Conservation (phyloP, 116 monocot species). For the Iris pallida region DNA sequence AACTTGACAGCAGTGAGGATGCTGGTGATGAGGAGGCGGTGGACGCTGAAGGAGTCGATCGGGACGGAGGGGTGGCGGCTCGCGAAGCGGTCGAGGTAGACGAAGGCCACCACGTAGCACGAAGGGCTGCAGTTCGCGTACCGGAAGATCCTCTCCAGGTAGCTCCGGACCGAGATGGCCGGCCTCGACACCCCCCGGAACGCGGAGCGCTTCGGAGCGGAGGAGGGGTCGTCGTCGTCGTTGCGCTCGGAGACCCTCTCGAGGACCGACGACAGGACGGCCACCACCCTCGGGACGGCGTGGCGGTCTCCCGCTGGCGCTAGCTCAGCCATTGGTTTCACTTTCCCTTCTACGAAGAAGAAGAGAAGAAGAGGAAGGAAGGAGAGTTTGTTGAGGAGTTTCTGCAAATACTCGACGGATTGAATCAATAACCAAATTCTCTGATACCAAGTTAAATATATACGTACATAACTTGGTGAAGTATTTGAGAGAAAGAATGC, state of each 20-base stretch:
- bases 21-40: conserved; percentile 49
- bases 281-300: conserved; percentile 28
- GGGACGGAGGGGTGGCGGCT: conserved; percentile 15
- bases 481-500: too few species aligned
- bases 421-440: too few species aligned
- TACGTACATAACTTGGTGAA: too few species aligned
- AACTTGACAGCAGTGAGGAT: conserved; percentile 17
- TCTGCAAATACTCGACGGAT: too few species aligned
- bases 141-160: conserved; percentile 40
- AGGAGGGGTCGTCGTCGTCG: conserved; percentile 31
- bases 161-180: conserved; percentile 22
- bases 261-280: conserved; percentile 51
- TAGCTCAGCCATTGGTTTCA: conserved; percentile 12
- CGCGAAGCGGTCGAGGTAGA: conserved; percentile 49
- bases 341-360: too few species aligned
- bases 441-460: too few species aligned
- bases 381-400: too few species aligned
- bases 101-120: conserved; percentile 44
- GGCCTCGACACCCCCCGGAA: conserved; percentile 31
- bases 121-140: conserved; percentile 42
- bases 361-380: too few species aligned
- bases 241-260: conserved; percentile 41
- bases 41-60: conserved; percentile 45
- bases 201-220: conserved; percentile 19
- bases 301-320: not conserved